phyloP scores from a whole-genome alignment of 768 basidiomycete genomes.

The Mycena belliarum region DNA sequence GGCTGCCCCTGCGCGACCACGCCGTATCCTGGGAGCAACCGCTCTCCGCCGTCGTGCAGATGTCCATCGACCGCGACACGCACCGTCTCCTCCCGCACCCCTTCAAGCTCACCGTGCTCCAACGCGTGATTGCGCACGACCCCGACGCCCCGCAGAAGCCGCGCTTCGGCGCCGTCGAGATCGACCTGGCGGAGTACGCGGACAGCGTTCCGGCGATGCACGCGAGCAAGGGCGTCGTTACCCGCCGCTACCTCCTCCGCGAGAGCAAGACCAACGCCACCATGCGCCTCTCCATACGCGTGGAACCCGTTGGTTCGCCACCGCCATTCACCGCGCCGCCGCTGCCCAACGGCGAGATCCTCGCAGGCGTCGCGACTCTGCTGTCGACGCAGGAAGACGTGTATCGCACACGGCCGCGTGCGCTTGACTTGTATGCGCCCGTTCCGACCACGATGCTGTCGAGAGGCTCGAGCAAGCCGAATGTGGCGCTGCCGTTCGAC shows the following conservation, averaged over 20 bases:
- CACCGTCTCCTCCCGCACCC: conserved; percentile 54
- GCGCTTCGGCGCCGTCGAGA: conserved; percentile 61
- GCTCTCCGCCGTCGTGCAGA: conserved; percentile 59
- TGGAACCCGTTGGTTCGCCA: conserved; percentile 33
- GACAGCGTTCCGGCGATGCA: conserved; percentile 23
- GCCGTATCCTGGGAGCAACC: conserved; percentile 61
- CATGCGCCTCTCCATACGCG: conserved; percentile 63
- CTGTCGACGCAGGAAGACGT: conserved; percentile 45
- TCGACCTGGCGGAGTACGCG: conserved; percentile 79
- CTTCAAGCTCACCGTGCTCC: conserved; percentile 66
- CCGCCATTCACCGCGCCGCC: conserved; percentile 59
- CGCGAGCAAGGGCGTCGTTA: conserved; percentile 48
- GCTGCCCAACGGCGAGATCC: conserved; percentile 71
- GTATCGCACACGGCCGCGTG: conserved; percentile 51
- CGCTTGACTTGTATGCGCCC: conserved; percentile 44
- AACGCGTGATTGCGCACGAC: conserved; percentile 60
- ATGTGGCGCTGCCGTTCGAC: conserved; percentile 31
- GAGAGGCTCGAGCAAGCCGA: neutral
- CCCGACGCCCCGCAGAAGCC: conserved; percentile 57
- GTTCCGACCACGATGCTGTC: neutral
- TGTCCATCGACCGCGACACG: conserved; percentile 56
- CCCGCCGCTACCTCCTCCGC: conserved; percentile 65
- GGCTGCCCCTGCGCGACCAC: conserved; percentile 63
- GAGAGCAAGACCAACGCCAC: conserved; percentile 82
- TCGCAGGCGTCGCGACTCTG: conserved; percentile 65